Conservation (phyloP, 2,329 filamentous ascomycete genomes). For the Fusarium acutatum region DNA sequence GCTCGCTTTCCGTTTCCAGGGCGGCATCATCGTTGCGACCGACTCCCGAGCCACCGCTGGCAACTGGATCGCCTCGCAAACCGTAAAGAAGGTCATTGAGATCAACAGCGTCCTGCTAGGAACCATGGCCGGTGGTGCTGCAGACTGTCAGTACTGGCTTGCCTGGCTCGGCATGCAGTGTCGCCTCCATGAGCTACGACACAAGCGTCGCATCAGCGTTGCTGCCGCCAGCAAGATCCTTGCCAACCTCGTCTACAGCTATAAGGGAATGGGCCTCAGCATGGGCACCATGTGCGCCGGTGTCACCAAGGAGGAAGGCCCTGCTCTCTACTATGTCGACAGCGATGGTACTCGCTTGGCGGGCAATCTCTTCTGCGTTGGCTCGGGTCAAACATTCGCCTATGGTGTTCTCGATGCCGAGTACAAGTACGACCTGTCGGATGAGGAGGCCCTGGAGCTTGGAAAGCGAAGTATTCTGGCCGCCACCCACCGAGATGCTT, state of each 20-base stretch:
- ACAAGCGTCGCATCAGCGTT: constrained; percentile 98
- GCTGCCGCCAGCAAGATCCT: constrained; percentile 98
- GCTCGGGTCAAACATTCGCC: constrained; percentile 97
- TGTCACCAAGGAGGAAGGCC: constrained; percentile 93
- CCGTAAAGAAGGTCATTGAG: constrained; percentile 99
- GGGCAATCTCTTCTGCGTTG: constrained; percentile 98
- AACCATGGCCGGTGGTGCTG: constrained; percentile 98
- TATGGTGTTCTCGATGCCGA: constrained; percentile 97
- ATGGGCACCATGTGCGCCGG: constrained; percentile 99
- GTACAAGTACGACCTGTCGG: constrained; percentile 88
- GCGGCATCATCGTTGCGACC: constrained; percentile 97
- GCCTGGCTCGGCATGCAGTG: constrained; percentile 99
- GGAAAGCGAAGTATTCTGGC: constrained; percentile 93
- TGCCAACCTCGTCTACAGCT: constrained; percentile 96
- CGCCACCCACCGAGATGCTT: constrained; percentile 97
- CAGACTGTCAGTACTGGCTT: constrained; percentile 99
- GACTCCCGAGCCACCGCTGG: constrained; percentile 97
- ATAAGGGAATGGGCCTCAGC: constrained; percentile 98
- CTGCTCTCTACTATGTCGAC: constrained; percentile 99
- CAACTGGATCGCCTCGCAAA: constrained; percentile 99
- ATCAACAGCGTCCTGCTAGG: constrained; percentile 94
- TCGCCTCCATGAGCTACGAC: constrained; percentile 96
- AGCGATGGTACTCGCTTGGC: constrained; percentile 87
- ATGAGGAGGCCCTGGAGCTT: constrained; percentile 89
- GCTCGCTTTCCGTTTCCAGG: constrained; percentile 96